Percentiles rank a stretch among this genome's conserved stretches.
Evolutionary conservation across 805 yeast species (phyloP).

Genomic region (Saccharomycopsis babjevae): DNA sequence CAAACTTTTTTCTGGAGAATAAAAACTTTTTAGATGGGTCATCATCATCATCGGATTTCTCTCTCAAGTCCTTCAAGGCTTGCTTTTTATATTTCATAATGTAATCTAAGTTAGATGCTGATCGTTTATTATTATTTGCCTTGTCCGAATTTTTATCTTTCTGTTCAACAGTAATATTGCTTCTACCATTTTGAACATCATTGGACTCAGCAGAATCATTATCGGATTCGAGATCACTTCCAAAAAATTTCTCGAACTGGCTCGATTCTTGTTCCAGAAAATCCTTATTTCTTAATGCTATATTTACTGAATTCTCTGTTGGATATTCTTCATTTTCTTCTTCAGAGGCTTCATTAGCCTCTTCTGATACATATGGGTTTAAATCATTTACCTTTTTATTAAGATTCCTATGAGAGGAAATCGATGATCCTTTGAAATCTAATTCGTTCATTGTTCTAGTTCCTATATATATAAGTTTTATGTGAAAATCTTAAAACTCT

Average conservation of each 20-base stretch:
- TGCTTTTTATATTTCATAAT: constrained; percentile 10
- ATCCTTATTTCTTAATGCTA: too few species aligned
- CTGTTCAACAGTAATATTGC: neutral
- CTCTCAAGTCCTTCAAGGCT: neutral
- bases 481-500: too few species aligned
- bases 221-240: constrained; percentile 1
- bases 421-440: too few species aligned
- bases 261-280: too few species aligned
- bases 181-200: neutral
- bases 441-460: too few species aligned
- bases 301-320: neutral
- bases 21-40: neutral
- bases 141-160: neutral
- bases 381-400: neutral
- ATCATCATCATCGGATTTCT: neutral
- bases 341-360: neutral
- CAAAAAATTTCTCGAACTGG: neutral
- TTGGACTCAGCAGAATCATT: too few species aligned
- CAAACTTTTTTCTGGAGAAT: constrained; percentile 1
- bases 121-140: neutral
- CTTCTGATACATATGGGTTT: neutral
- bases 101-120: neutral
- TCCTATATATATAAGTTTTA: too few species aligned
- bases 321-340: neutral
- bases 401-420: neutral